Evolutionary conservation across 2,329 filamentous ascomycete genomes (phyloP).

Genomic region (Lojkania enalia): DNA sequence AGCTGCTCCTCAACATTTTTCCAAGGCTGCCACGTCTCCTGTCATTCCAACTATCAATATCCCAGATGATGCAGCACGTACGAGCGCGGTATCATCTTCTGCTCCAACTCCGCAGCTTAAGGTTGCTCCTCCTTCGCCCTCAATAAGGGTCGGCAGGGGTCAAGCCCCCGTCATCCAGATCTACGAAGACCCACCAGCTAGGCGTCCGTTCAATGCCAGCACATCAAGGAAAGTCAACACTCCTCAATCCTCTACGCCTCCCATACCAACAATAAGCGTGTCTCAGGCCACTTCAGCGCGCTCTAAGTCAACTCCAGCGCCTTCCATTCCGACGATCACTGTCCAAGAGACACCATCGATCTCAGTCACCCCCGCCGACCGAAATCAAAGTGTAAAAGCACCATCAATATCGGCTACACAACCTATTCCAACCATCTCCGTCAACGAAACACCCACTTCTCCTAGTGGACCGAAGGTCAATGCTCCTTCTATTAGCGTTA

Average conservation of each 20-base stretch:
- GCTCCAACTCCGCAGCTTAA: conserved; percentile 40
- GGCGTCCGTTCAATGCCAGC: conserved; percentile 28
- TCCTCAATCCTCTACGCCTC: conserved; percentile 23
- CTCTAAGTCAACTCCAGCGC: conserved; percentile 30
- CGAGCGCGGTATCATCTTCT: conserved; percentile 7
- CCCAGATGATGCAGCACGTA: conserved; percentile 41
- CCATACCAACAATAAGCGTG: conserved; percentile 54
- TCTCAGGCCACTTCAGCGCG: conserved; percentile 45
- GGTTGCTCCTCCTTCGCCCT: conserved; percentile 26
- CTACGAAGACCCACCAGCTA: conserved; percentile 34
- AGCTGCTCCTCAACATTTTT: conserved; percentile 29
- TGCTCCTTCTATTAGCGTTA: conserved; percentile 23
- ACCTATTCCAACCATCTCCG: conserved; percentile 34
- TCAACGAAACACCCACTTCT: conserved; percentile 24
- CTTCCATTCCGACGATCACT: conserved; percentile 28
- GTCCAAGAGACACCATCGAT: conserved; percentile 32
- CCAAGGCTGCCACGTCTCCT: conserved; percentile 47
- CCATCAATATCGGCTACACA: conserved; percentile 21
- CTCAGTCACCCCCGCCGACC: conserved; percentile 22
- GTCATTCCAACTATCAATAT: conserved; percentile 56
- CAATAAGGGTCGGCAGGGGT: conserved; percentile 22
- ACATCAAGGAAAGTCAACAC: conserved; percentile 35
- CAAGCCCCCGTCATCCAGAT: conserved; percentile 27
- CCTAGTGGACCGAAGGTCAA: conserved; percentile 21
- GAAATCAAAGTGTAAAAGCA: conserved; percentile 21